phyloP scores from a whole-genome alignment of 202 grass and related monocot species.

The Setaria italica region DNA sequence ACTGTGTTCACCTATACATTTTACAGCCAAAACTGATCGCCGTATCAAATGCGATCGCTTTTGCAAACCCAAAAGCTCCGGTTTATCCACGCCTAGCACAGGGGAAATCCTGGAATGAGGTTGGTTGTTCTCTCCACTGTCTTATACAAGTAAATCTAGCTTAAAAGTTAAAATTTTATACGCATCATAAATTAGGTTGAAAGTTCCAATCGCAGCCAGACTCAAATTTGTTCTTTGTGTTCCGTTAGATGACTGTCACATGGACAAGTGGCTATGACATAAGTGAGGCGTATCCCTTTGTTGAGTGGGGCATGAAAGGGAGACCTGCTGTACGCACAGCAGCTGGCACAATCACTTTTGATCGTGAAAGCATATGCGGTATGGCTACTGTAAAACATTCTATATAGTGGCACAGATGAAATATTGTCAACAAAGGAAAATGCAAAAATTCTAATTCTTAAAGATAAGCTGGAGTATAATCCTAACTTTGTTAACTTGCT shows the following conservation, averaged over 20 bases:
- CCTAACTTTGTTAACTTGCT: neutral
- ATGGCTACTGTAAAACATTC: constrained; percentile 20
- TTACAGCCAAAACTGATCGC: constrained; percentile 78
- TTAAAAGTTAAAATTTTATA: neutral
- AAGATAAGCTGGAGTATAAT: neutral
- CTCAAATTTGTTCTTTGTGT: neutral
- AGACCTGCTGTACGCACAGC: constrained; percentile 30
- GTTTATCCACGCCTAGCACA: constrained; percentile 86
- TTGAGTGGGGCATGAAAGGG: constrained; percentile 78
- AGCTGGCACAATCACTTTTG: constrained; percentile 79
- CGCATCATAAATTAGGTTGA: neutral
- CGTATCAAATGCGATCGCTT: constrained; percentile 74
- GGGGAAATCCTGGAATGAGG: constrained; percentile 88
- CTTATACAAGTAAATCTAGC: neutral
- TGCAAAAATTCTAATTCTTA: neutral
- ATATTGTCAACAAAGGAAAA: neutral
- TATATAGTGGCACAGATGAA: neutral
- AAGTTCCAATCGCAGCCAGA: neutral
- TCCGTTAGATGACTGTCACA: constrained; percentile 79
- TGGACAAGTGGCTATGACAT: constrained; percentile 90
- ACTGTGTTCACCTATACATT: neutral
- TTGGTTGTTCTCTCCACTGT: constrained; percentile 13
- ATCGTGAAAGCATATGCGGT: constrained; percentile 74
- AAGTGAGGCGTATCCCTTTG: constrained; percentile 77
- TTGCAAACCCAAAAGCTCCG: constrained; percentile 80